phyloP scores from a whole-genome alignment of 495 filamentous ascomycete species.

The Tuber borchii region DNA sequence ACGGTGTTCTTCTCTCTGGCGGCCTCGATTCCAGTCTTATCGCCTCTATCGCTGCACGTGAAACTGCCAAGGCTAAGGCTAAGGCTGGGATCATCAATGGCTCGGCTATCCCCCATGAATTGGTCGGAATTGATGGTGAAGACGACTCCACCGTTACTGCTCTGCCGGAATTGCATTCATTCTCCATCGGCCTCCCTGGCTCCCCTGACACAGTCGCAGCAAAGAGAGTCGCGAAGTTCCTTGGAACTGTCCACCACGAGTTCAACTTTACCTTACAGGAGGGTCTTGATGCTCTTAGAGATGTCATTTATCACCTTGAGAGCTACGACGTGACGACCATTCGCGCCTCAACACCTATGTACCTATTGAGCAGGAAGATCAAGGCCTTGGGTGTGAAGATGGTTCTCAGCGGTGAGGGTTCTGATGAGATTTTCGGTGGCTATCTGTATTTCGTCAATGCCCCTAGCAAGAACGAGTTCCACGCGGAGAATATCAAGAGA shows the following conservation, averaged over 20 bases:
- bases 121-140: slow-evolving; percentile 90
- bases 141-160: slow-evolving; percentile 86
- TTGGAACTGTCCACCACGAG: slow-evolving; percentile 93
- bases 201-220: slow-evolving; percentile 88
- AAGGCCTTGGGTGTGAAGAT: slow-evolving; percentile 99
- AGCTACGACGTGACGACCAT: slow-evolving; percentile 97
- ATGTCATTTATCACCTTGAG: slow-evolving; percentile 97
- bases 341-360: slow-evolving; percentile 97
- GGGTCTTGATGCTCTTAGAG: slow-evolving; percentile 86
- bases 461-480: slow-evolving; percentile 82
- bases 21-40: slow-evolving; percentile 94
- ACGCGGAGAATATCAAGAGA: slow-evolving; percentile 82
- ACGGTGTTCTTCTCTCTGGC: slow-evolving; percentile 90
- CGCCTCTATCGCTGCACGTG: slow-evolving; percentile 88
- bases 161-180: slow-evolving; percentile 91
- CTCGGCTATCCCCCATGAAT: slow-evolving; percentile 48
- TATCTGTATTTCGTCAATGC: slow-evolving; percentile 98
- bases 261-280: slow-evolving; percentile 98
- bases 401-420: slow-evolving; percentile 93
- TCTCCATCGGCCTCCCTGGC: slow-evolving; percentile 90
- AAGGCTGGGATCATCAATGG: slow-evolving; percentile 51
- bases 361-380: slow-evolving; percentile 92
- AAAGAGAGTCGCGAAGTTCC: slow-evolving; percentile 81
- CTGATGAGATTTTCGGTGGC: slow-evolving; percentile 95
- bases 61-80: slow-evolving; percentile 69